phyloP scores from a whole-genome alignment of 495 filamentous ascomycete genomes.

The Talaromyces ruber region DNA sequence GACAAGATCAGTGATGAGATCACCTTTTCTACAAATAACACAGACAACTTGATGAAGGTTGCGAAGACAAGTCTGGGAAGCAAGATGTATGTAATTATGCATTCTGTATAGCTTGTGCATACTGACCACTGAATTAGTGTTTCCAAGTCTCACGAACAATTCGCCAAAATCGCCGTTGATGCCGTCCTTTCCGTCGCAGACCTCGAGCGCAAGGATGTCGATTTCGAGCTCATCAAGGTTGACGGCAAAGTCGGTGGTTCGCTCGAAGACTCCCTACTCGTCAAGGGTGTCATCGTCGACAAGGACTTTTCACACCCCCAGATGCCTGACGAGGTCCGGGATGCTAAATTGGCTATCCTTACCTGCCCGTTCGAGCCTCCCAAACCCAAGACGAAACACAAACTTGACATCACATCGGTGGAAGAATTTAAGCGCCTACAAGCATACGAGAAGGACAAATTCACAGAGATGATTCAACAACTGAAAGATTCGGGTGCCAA shows the following conservation, averaged over 20 bases:
- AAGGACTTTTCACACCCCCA: slow-evolving; percentile 99
- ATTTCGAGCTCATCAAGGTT: slow-evolving; percentile 99
- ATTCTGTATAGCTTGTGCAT: not conserved
- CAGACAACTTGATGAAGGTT: slow-evolving; percentile 79
- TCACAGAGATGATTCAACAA: slow-evolving; percentile 96
- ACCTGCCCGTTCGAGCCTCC: slow-evolving; percentile 99
- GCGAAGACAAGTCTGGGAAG: slow-evolving; percentile 94
- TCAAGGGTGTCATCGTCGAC: slow-evolving; percentile 97
- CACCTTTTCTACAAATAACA: slow-evolving; percentile 69
- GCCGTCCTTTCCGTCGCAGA: slow-evolving; percentile 96
- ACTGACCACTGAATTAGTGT: slow-evolving; percentile 46
- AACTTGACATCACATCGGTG: slow-evolving; percentile 93
- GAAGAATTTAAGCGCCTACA: slow-evolving; percentile 97
- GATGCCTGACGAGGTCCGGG: slow-evolving; percentile 88
- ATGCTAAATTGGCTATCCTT: slow-evolving; percentile 95
- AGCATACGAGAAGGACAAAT: slow-evolving; percentile 89
- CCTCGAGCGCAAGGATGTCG: slow-evolving; percentile 91
- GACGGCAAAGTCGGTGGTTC: slow-evolving; percentile 95
- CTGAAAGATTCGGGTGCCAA: slow-evolving; percentile 97
- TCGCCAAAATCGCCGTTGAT: slow-evolving; percentile 93
- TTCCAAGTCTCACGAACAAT: slow-evolving; percentile 97
- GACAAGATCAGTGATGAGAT: slow-evolving; percentile 90
- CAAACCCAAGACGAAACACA: slow-evolving; percentile 99
- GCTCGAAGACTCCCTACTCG: slow-evolving; percentile 88
- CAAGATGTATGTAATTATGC: slow-evolving; percentile 60